phyloP scores from a whole-genome alignment of 208 protist genomes.

The Leishmania lainsoni region DNA sequence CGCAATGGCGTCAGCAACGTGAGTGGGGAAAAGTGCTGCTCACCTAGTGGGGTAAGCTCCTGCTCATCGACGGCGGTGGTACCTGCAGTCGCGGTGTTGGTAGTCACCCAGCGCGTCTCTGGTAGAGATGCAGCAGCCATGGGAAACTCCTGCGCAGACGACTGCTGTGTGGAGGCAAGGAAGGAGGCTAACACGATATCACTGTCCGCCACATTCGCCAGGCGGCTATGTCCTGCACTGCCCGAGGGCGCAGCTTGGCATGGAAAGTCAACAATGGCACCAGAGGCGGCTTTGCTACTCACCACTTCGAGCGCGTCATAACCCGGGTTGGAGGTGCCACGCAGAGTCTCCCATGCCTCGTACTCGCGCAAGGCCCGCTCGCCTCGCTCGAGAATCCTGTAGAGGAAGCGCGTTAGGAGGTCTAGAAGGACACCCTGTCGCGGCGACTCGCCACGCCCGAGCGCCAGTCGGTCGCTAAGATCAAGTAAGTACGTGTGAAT shows the following conservation, averaged over 20 bases:
- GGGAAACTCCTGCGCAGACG: neutral
- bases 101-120: neutral
- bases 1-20: conserved; percentile 25
- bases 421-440: conserved; percentile 36
- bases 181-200: conserved; percentile 3
- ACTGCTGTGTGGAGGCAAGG: neutral
- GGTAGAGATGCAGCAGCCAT: neutral
- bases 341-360: conserved; percentile 30
- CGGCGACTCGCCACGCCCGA: conserved; percentile 16
- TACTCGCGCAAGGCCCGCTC: conserved; percentile 32
- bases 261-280: too few relatives aligned
- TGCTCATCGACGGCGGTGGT: conserved; percentile 11
- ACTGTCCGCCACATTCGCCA: neutral
- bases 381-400: conserved; percentile 33
- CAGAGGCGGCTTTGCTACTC: neutral
- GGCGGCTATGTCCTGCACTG: neutral
- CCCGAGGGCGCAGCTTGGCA: neutral
- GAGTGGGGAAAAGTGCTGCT: conserved; percentile 27
- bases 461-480: conserved; percentile 30
- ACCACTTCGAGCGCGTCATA: neutral
- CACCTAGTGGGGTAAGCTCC: conserved; percentile 21
- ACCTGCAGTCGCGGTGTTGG: neutral
- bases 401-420: conserved; percentile 33
- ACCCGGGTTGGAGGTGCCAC: conserved; percentile 1
- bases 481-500: conserved; percentile 65